These are phyloP conservation scores for Annulohypoxylon maeteangense DNA, from an alignment of 495 filamentous ascomycete genomes.

Conservation along the genomic window DNA sequence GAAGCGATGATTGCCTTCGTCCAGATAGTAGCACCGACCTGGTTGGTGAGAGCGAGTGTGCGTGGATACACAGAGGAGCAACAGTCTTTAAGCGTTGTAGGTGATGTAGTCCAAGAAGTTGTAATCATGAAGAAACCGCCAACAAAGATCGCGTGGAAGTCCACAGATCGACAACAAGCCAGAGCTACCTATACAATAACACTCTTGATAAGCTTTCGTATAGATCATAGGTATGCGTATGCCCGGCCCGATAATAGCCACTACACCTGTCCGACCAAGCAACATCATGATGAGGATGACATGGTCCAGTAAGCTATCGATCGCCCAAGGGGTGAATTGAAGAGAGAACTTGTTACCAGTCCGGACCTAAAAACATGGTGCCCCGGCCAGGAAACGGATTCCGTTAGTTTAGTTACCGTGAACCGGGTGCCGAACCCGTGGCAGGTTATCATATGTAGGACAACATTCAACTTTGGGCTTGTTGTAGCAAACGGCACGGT, in stretches of 20 bases:
- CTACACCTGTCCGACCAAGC: constrained; percentile 34
- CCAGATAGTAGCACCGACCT: constrained; percentile 32
- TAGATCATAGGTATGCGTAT: constrained; percentile 19
- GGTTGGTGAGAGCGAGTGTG: constrained; percentile 38
- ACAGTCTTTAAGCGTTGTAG: constrained; percentile 46
- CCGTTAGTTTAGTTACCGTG: not conserved
- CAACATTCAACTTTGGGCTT: constrained; percentile 12
- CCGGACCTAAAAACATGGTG: not conserved
- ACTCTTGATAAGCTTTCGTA: constrained; percentile 8
- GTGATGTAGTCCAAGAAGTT: constrained; percentile 19
- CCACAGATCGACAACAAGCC: constrained; percentile 49
- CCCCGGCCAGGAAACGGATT: not conserved
- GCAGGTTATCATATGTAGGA: constrained; percentile 29
- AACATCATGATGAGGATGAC: constrained; percentile 17
- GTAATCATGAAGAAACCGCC: constrained; percentile 43
- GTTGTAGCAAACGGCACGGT: constrained; percentile 40
- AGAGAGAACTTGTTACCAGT: not conserved
- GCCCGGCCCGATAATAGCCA: constrained; percentile 31
- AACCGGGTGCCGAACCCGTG: constrained; percentile 16
- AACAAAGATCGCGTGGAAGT: constrained; percentile 50
- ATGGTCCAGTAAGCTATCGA: too few species aligned
- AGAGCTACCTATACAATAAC: constrained; percentile 40
- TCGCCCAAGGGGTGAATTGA: not conserved
- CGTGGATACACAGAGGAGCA: constrained; percentile 43
- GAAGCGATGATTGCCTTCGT: constrained; percentile 32